Percentiles rank a stretch among this genome's conserved stretches.
Evolutionary conservation across 2,329 filamentous ascomycete species (phyloP).

Genomic region (Davidsoniella eucalypti): DNA sequence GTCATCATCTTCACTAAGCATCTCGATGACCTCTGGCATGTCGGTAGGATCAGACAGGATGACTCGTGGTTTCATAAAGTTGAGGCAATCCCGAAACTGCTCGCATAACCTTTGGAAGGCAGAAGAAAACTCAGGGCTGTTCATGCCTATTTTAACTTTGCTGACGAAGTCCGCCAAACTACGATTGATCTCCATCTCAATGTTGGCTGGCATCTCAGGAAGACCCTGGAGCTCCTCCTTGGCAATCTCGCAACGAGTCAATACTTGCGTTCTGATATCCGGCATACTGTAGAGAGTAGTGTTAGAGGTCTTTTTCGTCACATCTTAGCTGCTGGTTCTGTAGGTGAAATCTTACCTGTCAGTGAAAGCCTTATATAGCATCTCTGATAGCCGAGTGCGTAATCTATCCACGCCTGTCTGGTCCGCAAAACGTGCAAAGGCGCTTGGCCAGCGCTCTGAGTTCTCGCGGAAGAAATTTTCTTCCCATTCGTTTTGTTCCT

Average conservation of each 20-base stretch:
- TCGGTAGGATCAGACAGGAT: slow-evolving; percentile 25
- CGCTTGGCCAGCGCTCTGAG: slow-evolving; percentile 29
- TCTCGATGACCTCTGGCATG: slow-evolving; percentile 21
- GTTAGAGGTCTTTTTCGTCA: background rate
- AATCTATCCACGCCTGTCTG: slow-evolving; percentile 38
- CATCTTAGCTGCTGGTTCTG: background rate
- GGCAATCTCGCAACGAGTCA: slow-evolving; percentile 33
- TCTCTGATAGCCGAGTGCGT: slow-evolving; percentile 34
- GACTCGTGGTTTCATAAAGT: slow-evolving; percentile 31
- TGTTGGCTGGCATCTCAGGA: slow-evolving; percentile 51
- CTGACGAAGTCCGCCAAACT: slow-evolving; percentile 41
- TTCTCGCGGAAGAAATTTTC: slow-evolving; percentile 32
- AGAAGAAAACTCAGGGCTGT: slow-evolving; percentile 30
- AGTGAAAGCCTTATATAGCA: slow-evolving; percentile 36
- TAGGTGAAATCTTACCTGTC: slow-evolving; percentile 24
- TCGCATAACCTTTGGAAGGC: slow-evolving; percentile 30
- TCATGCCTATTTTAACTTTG: slow-evolving; percentile 35
- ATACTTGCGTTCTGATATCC: slow-evolving; percentile 36
- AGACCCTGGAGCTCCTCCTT: slow-evolving; percentile 37
- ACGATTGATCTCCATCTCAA: slow-evolving; percentile 46
- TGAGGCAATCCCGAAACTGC: slow-evolving; percentile 32
- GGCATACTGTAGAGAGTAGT: slow-evolving; percentile 25
- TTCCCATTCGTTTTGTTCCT: slow-evolving; percentile 35
- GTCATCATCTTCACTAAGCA: slow-evolving; percentile 25
- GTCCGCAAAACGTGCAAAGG: slow-evolving; percentile 30